Percentiles rank a stretch among this genome's conserved stretches.
Evolutionary conservation across 2,329 filamentous ascomycete species (phyloP).

Genomic region (Aciculosporium take): DNA sequence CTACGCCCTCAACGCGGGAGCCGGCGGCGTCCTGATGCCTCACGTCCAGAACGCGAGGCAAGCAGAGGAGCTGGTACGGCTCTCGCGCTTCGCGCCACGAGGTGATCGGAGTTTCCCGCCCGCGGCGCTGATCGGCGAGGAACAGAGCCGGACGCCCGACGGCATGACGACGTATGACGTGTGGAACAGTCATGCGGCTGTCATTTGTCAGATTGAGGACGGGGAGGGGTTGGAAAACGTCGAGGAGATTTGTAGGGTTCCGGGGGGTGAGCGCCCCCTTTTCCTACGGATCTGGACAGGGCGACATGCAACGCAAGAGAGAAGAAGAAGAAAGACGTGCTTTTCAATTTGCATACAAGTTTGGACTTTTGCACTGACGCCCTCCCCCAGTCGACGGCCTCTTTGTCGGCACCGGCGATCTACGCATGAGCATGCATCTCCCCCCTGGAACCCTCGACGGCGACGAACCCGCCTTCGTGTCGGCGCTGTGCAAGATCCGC

Average conservation of each 20-base stretch:
- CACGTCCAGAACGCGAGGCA: slow-evolving; percentile 3
- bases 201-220: slow-evolving; percentile 4
- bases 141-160: slow-evolving; percentile 1
- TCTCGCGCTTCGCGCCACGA: slow-evolving; percentile 2
- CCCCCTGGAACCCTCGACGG: slow-evolving; percentile 1
- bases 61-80: slow-evolving; percentile 3
- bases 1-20: slow-evolving; percentile 4
- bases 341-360: too few species aligned
- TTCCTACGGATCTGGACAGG: too few species aligned
- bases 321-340: too few species aligned
- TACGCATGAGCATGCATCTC: slow-evolving; percentile 4
- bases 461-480: slow-evolving; percentile 2
- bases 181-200: slow-evolving; percentile 2
- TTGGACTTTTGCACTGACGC: too few species aligned
- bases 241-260: slow-evolving; percentile 4
- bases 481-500: slow-evolving; percentile 1
- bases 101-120: slow-evolving; percentile 4
- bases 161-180: slow-evolving; percentile 1
- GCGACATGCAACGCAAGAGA: too few species aligned
- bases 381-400: slow-evolving; percentile 1
- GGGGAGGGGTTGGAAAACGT: slow-evolving; percentile 3
- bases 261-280: neutral
- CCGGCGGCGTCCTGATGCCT: slow-evolving; percentile 4
- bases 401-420: slow-evolving; percentile 3
- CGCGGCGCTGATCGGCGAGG: neutral